These are phyloP conservation scores for Moricandia arvensis DNA, from an alignment of 345 rosid genomes.

Conservation along the genomic window DNA sequence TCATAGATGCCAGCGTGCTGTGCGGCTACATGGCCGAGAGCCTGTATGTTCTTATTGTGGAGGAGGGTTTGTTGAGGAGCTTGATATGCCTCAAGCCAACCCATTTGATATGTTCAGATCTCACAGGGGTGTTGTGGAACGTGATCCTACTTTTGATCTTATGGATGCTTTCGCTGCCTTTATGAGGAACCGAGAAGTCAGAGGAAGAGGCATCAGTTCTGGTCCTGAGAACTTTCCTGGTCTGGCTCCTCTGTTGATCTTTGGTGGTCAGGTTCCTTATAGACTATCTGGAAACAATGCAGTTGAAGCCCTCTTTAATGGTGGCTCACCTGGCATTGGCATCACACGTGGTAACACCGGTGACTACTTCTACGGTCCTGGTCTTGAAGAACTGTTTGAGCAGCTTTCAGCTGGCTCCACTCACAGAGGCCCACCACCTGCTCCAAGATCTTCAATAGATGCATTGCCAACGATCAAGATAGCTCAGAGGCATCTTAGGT, in stretches of 20 bases:
- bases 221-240: slow-evolving; percentile 56
- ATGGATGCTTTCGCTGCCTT: slow-evolving; percentile 83
- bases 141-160: slow-evolving; percentile 51
- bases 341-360: slow-evolving; percentile 67
- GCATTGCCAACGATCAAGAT: slow-evolving; percentile 70
- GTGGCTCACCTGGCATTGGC: slow-evolving; percentile 76
- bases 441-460: slow-evolving; percentile 61
- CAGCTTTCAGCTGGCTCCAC: slow-evolving; percentile 53
- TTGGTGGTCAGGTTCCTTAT: slow-evolving; percentile 88
- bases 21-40: slow-evolving; percentile 61
- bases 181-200: slow-evolving; percentile 61
- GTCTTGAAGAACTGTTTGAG: slow-evolving; percentile 73
- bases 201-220: slow-evolving; percentile 53
- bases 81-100: slow-evolving; percentile 56
- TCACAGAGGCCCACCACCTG: slow-evolving; percentile 63
- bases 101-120: slow-evolving; percentile 61
- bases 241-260: slow-evolving; percentile 63
- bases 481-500: slow-evolving; percentile 64
- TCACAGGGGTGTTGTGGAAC: slow-evolving; percentile 55
- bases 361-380: slow-evolving; percentile 76
- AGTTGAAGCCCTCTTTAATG: slow-evolving; percentile 61
- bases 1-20: slow-evolving; percentile 69
- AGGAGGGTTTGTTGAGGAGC: slow-evolving; percentile 88
- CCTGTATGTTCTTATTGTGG: slow-evolving; percentile 63
- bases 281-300: slow-evolving; percentile 63